These are phyloP conservation scores for Blepharisma stoltei DNA, from an alignment of 73 alveolate genomes.

Conservation along the genomic window DNA sequence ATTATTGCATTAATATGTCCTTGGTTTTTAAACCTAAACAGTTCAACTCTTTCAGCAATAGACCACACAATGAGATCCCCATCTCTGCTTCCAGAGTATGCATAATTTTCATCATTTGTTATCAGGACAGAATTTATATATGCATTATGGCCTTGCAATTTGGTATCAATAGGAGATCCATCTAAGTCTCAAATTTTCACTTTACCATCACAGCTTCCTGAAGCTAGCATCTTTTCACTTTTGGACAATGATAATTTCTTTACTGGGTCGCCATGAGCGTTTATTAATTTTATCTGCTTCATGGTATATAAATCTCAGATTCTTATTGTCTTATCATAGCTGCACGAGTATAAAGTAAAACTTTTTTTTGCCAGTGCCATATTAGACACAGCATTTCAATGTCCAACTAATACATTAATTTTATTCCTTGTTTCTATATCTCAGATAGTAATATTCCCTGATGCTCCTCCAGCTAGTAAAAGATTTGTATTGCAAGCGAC, in stretches of 20 bases:
- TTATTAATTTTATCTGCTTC: not conserved
- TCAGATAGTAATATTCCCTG: no score
- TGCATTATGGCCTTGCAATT: not conserved
- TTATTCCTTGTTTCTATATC: no score
- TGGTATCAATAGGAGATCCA: not conserved
- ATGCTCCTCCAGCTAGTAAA: no score
- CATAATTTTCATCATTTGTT: not conserved
- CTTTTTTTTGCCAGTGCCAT: not conserved
- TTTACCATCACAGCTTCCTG: constrained; percentile 10
- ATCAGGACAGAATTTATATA: not conserved
- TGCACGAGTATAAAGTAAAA: not conserved
- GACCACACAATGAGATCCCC: not conserved
- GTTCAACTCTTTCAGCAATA: not conserved
- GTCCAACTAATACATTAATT: not conserved
- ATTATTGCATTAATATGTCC: not conserved
- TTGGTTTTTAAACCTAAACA: not conserved
- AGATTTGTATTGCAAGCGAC: no score
- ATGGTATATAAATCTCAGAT: not conserved
- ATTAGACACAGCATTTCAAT: not conserved
- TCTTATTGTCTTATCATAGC: not conserved
- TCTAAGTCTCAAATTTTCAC: not conserved
- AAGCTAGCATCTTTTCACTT: not conserved
- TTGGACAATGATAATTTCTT: not conserved
- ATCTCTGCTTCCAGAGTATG: not conserved
- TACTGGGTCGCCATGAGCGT: not conserved